These are phyloP conservation scores for Logfia minima DNA, from an alignment of 129 eudicot genomes.

Conservation along the genomic window DNA sequence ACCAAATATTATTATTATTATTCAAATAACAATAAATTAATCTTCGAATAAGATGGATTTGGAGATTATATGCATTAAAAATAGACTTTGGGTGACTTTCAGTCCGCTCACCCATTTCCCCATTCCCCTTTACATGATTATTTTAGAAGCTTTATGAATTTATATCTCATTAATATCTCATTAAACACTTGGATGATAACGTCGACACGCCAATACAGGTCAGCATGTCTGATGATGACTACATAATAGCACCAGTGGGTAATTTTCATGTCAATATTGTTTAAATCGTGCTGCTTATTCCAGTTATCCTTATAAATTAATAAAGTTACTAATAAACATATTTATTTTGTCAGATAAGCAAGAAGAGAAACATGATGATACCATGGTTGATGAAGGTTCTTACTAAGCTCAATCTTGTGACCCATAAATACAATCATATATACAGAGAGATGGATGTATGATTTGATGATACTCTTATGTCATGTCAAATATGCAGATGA, in stretches of 20 bases:
- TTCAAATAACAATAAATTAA: not conserved
- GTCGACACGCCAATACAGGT: conserved; percentile 37
- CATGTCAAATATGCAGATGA: conserved; percentile 55
- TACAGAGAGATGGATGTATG: not conserved
- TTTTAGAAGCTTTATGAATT: conserved; percentile 13
- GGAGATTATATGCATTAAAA: not conserved
- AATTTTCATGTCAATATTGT: conserved; percentile 18
- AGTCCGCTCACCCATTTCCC: conserved; percentile 1
- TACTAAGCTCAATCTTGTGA: conserved; percentile 4
- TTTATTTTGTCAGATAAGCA: conserved; percentile 51
- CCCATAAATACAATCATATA: not conserved
- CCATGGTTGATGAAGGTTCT: conserved; percentile 65
- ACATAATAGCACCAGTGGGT: conserved; percentile 77
- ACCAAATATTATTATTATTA: not conserved
- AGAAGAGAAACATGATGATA: conserved; percentile 40
- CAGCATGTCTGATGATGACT: conserved; percentile 63
- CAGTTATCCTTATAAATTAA: not conserved
- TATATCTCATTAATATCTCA: not conserved
- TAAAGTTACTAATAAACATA: not conserved
- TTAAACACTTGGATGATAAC: conserved; percentile 1
- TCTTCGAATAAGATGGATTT: not conserved
- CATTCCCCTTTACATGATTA: not conserved
- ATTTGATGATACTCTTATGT: conserved; percentile 2
- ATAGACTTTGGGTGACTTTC: not conserved
- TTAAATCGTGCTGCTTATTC: not conserved